Evolutionary conservation across 306 rosid genomes (phyloP), one percentile per base, ranked within the genome.

Genomic region (Neltuma alba): DNA sequence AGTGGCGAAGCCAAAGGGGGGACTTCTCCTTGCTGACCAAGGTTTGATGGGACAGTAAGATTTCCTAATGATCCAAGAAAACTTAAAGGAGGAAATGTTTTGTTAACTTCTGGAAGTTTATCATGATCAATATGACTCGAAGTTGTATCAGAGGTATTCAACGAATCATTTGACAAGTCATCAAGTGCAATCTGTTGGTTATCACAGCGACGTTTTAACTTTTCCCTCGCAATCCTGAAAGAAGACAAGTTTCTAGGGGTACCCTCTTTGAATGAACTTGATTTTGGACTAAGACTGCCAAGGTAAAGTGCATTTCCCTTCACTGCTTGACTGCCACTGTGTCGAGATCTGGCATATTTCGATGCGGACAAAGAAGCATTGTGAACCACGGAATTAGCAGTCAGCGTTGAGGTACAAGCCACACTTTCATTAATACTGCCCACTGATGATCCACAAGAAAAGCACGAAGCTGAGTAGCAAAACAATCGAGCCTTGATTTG

Each of bases 401-500:
- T 79, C 34, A 60, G 34, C 14, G 41, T 52, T 23, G 82, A 76
- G 27, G 79, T 68, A 72, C 82, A 77, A 10, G 81, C 78, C 67
- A 85, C 80, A 82, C 80, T 80, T 57, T 85, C 83, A 76, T 70
- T 73, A 54, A 70, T 58, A 66, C 80, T 86, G 62, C 81, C 81
- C 25, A 80, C 85, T 1, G 92, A 70, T 66, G 96, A 87, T 71
- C 97, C 70, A 88, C 83, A 73, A 96, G 99, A 93, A 87, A 91
- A 57, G 99, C 91, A 55, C 89, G 96, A 79, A 96, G 98, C 74
- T 92, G 92, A 78, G 92, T 89, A 44, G 97, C 97, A 90, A 96
- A 93, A 87, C 89, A 93, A 65, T 93, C 92, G 33, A 96, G 97
- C 55, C 99, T 89, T 20, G 93, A 84, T 81, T 89, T 91, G 79